Evolutionary conservation across 345 rosid species (phyloP).

Genomic region (Raphanus raphanistrum): DNA sequence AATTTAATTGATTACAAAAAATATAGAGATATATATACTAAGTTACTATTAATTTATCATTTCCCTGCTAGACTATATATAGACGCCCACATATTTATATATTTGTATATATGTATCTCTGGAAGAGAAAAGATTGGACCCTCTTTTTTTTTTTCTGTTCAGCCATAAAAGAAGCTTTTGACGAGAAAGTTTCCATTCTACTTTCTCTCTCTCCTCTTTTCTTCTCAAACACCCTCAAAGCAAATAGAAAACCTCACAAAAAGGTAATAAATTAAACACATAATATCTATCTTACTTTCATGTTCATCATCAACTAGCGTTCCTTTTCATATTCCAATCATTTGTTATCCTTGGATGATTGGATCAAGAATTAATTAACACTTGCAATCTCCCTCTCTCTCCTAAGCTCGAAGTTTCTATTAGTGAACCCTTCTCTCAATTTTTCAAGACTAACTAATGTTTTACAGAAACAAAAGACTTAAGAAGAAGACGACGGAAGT

Average conservation of each 20-base stretch:
- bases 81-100: constrained; percentile 7
- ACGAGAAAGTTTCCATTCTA: constrained; percentile 55
- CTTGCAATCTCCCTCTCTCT: neutral
- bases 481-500: neutral
- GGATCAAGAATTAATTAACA: constrained; percentile 19
- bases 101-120: constrained; percentile 6
- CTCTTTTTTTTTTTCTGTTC: constrained; percentile 44
- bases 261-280: constrained; percentile 35
- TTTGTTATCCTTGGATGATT: neutral
- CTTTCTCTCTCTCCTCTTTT: constrained; percentile 32
- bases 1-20: neutral
- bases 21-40: too few relatives aligned
- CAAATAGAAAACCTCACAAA: constrained; percentile 26
- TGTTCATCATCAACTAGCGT: constrained; percentile 38
- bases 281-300: constrained; percentile 33
- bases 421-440: constrained; percentile 6
- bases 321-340: constrained; percentile 30
- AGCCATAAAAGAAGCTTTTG: constrained; percentile 41
- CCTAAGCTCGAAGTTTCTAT: constrained; percentile 2
- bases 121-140: constrained; percentile 56
- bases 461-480: constrained; percentile 28
- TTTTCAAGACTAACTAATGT: constrained; percentile 12
- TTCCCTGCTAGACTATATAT: neutral
- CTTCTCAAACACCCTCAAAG: constrained; percentile 23
- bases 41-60: constrained; percentile 11